Base-by-base conservation (phyloP, 2,329 filamentous ascomycete species). In the Fonsecaea pedrosoi region DNA sequence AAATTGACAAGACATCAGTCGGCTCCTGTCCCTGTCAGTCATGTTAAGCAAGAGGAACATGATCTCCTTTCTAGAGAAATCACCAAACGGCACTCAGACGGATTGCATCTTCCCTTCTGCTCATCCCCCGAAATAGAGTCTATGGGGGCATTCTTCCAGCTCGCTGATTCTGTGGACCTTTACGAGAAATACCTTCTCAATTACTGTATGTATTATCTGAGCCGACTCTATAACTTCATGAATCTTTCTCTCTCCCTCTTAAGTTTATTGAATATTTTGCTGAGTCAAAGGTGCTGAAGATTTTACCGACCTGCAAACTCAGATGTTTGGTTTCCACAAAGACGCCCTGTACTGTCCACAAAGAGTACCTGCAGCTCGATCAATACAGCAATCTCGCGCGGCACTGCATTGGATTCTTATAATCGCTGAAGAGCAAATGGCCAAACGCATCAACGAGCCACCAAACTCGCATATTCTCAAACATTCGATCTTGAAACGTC, bases 331-430 rank as follows among this genome's bases (percentile, higher is more conserved):
- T 1, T 62, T 62, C n/a, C 37, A 55, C 8, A 55, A 15, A 15
- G 53, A 62, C 13, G 60, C 60, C 25, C 34, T 56, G 37, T 62
- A 62, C 40, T 62, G 60, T 25, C 60, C 60, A 2, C 40, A 55
- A n/a, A 42, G 60, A 45, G 53, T 38, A 32, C 42, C 48, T n/a
- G 60, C 50, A n/a, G 50, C 53, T 45, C 60, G 60, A n/a, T 54
- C 60, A 37, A 55, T 62, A 34, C 60, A 62, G 30, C 54, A 42
- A 53, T 62, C 60, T 13, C 60, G 42, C 30, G 34, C 50, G 21
- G 60, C 60, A 12, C 60, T 62, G n/a, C 60, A 62, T 13, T 62
- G 60, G 60, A 62, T 62, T 30, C 48, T 62, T 25, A 30, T 62
- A 9, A 62, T 56, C 10, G 60, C 60, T 2, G 60, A 62, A 30